Base-by-base conservation (phyloP, 176 grass and related monocot species). In the Hyparrhenia diplandra region DNA sequence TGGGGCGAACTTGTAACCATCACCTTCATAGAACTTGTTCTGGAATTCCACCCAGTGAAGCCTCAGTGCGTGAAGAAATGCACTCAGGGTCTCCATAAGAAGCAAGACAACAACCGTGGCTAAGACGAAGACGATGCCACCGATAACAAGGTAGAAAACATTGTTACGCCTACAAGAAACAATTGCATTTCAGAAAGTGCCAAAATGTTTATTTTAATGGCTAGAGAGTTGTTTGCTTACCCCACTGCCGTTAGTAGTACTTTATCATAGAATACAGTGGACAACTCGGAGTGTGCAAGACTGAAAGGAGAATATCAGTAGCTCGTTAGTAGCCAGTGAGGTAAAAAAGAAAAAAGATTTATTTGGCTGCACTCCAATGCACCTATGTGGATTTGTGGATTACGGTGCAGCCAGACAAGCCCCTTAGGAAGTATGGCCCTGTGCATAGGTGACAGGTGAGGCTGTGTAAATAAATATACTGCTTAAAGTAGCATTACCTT, bases 31-130 rank as follows among this genome's bases (percentile, higher is more conserved):
- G 57, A 99, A 99, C 84, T 99, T 99, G 78, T 92, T 95, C 85
- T 95, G 92, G 76, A 93, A 99, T 85, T 99, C 96, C 59, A 99
- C 92, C 96, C 96, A 99, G 55, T 99, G 96, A 77, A 99, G 96
- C 90, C 96, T 93, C 86, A 99, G 76, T 4, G 96, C 96, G 41
- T 99, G 96, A 69, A 99, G 84, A 82, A 98, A 95, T 30, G 96
- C 96, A 5, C 96, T 99, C 34, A 99, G 68, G 17, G 96, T 93
- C 85, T 99, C 96, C 96, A 99, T 99, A 72, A 99, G 82, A 87
- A 99, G 92, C 88, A 99, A 80, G 20, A 99, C 92, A 58, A 88
- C 90, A 7, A 95, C n/a, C 30, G 92, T 99, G 0, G 96, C 96
- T 9, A 45, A 89, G 61, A 93, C 8, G 43, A 99, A 99, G 74